phyloP scores from a whole-genome alignment of 2,329 filamentous ascomycete genomes.

The Microdochium trichocladiopsis region DNA sequence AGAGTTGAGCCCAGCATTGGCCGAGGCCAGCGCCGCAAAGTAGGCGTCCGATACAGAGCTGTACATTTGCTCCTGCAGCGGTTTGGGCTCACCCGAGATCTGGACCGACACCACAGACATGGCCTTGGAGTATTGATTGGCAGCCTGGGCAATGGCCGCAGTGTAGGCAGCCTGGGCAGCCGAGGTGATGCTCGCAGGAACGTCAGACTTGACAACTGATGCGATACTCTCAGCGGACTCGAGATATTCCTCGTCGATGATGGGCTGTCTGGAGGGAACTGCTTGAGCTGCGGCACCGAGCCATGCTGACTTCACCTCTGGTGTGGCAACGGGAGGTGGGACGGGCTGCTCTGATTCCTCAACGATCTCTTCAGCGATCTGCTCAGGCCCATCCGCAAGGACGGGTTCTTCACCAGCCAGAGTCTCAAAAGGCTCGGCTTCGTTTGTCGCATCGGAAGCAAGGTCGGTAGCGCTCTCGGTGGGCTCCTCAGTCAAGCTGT shows the following conservation, averaged over 20 bases:
- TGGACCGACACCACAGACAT: conserved; percentile 61
- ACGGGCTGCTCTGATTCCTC: conserved; percentile 15
- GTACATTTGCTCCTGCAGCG: conserved; percentile 61
- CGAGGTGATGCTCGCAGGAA: conserved; percentile 28
- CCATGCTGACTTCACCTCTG: conserved; percentile 35
- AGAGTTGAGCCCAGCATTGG: conserved; percentile 49
- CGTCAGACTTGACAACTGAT: conserved; percentile 24
- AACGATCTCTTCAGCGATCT: conserved; percentile 26
- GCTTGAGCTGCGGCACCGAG: conserved; percentile 44
- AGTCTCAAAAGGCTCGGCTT: conserved; percentile 17
- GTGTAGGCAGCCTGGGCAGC: conserved; percentile 53
- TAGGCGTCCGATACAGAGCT: conserved; percentile 64
- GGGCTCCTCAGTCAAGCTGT: conserved; percentile 12
- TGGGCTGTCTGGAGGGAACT: conserved; percentile 37
- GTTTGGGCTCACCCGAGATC: conserved; percentile 61
- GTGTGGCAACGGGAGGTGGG: conserved; percentile 10
- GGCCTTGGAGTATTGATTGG: conserved; percentile 61
- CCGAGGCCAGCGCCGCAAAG: conserved; percentile 55
- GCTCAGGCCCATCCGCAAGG: conserved; percentile 13
- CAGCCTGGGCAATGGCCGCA: conserved; percentile 57
- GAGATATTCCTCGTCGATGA: conserved; percentile 41
- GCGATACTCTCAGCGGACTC: conserved; percentile 27
- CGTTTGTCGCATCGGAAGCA: conserved; percentile 16
- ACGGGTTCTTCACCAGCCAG: conserved; percentile 10
- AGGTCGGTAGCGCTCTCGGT: conserved; percentile 13